Evolutionary conservation across 345 rosid genomes (phyloP), one percentile per base, ranked within the genome.

Genomic region (Eucalyptus urophylla): DNA sequence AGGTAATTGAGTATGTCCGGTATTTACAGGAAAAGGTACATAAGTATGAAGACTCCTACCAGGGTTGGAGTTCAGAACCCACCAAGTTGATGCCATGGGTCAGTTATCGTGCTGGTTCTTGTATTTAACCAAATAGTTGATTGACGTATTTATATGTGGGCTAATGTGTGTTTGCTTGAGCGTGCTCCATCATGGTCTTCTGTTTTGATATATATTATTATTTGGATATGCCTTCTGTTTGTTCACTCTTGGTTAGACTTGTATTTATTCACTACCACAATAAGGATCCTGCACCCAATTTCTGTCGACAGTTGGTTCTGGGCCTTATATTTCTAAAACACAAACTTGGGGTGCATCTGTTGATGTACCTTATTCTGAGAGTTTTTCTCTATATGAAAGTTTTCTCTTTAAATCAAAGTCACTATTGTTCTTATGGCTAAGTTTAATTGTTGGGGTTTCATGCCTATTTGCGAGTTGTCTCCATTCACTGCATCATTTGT

Each of bases 41-140:
- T 56, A 98, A 96, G 88, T 94, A 94, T 80, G 99, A 97, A 93
- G 99, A 94, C 69, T 92, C 99, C 8, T 95, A 94, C 93, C 96
- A 94, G 60, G 97, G 97, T 40, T 98, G 99, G 99, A 94, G 90
- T 92, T 92, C 94, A 14, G 99, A 97, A 86, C 97, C 96, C 54
- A 92, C 96, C 29, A 98, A 98, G 90, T 92, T 96, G 92, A 91
- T 93, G 86, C 97, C 99, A n/a, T 97, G 99, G 99, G 99, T 98
- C 94, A 86, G 89, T 27, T 62, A 90, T 89, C 43, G 17, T 87
- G 14, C 25, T 67, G 54, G 16, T 8, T 67, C 24, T n/a, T 80
- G 37, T 24, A 53, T 43, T 49, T 80, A 33, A 53, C 49, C 8
- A 54, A 31, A 58, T 44, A 40, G 60, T 43, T 40, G 43, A n/a